Evolutionary conservation across 345 rosid genomes (phyloP).

Genomic region (Pelargonium nanum): DNA sequence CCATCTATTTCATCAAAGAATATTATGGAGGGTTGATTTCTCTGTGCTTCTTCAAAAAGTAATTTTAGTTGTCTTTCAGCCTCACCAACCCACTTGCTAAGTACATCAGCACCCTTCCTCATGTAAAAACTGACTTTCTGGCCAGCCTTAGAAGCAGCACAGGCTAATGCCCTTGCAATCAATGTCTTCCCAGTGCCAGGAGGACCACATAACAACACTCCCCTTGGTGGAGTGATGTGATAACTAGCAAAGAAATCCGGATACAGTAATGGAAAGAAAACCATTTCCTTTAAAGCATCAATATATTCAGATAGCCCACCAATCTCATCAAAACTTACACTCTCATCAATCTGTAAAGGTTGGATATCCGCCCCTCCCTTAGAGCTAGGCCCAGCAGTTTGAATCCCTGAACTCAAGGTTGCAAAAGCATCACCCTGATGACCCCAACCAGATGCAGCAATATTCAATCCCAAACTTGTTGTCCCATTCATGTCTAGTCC

Average conservation of each 20-base stretch:
- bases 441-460: conserved; percentile 99
- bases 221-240: conserved; percentile 94
- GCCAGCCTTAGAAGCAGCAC: conserved; percentile 99
- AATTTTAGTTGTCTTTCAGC: conserved; percentile 97
- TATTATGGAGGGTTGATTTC: conserved; percentile 96
- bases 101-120: conserved; percentile 99
- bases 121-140: conserved; percentile 99
- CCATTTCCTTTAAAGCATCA: conserved; percentile 98
- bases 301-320: conserved; percentile 94
- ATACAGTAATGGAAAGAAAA: conserved; percentile 90
- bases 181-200: conserved; percentile 99
- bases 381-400: conserved; percentile 99
- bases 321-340: conserved; percentile 87
- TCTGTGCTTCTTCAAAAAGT: conserved; percentile 97
- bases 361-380: conserved; percentile 99
- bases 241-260: conserved; percentile 99
- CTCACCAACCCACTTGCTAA: conserved; percentile 99
- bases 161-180: conserved; percentile 97
- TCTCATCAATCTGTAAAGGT: conserved; percentile 93
- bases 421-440: conserved; percentile 86
- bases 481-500: conserved; percentile 86
- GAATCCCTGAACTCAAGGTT: conserved; percentile 68
- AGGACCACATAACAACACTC: conserved; percentile 97
- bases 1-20: conserved; percentile 99
- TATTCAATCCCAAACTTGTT: conserved; percentile 72